phyloP scores from a whole-genome alignment of 2,329 filamentous ascomycete genomes.

The Mycosphaerella arachidis region DNA sequence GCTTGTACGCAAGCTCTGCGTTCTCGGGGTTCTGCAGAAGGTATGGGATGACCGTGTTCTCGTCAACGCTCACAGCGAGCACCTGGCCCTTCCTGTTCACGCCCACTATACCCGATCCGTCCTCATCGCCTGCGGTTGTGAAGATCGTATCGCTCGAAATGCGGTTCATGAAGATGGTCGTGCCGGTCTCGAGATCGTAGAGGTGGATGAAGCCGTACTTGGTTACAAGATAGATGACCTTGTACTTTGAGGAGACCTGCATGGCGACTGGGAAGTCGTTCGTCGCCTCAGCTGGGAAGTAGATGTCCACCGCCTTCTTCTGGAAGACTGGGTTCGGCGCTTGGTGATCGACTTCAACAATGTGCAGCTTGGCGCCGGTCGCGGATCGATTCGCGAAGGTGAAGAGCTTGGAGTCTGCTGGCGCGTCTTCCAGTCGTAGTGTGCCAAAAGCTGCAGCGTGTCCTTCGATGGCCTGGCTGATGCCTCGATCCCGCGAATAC shows the following conservation, averaged over 20 bases:
- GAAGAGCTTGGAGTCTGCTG: conserved; percentile 90
- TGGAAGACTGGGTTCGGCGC: conserved; percentile 81
- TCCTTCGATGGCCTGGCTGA: conserved; percentile 96
- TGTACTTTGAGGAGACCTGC: conserved; percentile 95
- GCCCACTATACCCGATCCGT: conserved; percentile 82
- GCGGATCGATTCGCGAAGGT: conserved; percentile 90
- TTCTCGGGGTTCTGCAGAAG: conserved; percentile 95
- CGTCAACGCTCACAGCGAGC: conserved; percentile 87
- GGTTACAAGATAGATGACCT: conserved; percentile 92
- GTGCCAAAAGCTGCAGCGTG: conserved; percentile 94
- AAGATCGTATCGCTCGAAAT: conserved; percentile 99
- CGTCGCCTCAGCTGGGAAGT: conserved; percentile 90
- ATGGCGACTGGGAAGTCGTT: conserved; percentile 98
- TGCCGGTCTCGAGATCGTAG: conserved; percentile 93
- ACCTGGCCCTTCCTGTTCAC: conserved; percentile 98
- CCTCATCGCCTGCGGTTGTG: conserved; percentile 78
- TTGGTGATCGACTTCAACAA: conserved; percentile 94
- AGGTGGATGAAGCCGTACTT: conserved; percentile 99
- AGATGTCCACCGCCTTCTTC: conserved; percentile 97
- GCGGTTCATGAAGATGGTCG: conserved; percentile 98
- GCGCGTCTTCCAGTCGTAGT: conserved; percentile 79
- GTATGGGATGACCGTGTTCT: conserved; percentile 86
- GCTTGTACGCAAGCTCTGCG: conserved; percentile 86
- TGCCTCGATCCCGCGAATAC: conserved; percentile 90
- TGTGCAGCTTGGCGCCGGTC: conserved; percentile 88